Evolutionary conservation across 192 early-diverging fungal species (phyloP).

Genomic region (Entomortierella beljakovae): DNA sequence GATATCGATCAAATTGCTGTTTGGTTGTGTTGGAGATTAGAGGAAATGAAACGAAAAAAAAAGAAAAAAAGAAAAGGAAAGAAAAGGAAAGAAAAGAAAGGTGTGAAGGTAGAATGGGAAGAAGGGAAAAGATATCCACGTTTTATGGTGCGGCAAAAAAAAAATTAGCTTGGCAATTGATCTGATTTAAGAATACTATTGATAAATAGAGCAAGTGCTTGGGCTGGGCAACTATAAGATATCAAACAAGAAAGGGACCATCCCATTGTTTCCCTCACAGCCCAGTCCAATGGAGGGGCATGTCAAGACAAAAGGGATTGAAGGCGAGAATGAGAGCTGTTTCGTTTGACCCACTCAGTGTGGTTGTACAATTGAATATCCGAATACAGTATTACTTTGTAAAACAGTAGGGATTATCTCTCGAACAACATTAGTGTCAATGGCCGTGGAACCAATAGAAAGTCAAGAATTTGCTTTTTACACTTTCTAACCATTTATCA

Average conservation of each 20-base stretch:
- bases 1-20: slow-evolving; percentile 51
- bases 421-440: too few relatives aligned
- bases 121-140: not conserved
- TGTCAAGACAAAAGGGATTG: not conserved
- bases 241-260: slow-evolving; percentile 2
- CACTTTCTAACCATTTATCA: too few relatives aligned
- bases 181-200: not conserved
- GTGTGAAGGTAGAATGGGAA: not conserved
- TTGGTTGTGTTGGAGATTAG: not conserved
- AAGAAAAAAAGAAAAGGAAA: not conserved
- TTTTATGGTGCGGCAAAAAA: not conserved
- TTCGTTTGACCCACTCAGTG: not conserved
- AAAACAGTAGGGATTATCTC: too few relatives aligned
- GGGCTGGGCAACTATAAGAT: too few relatives aligned
- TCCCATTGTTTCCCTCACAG: too few relatives aligned
- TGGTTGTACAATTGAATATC: not conserved
- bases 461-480: too few relatives aligned
- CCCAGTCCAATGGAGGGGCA: not conserved
- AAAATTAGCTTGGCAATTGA: not conserved
- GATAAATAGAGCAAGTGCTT: not conserved
- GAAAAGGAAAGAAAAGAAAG: slow-evolving; percentile 7
- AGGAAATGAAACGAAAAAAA: not conserved
- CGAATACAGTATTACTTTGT: too few relatives aligned
- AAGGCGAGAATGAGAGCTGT: not conserved
- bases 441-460: too few relatives aligned